Percentiles rank a stretch among this genome's conserved stretches.
Conservation (phyloP, 345 rosid genomes). For the Barbarea vulgaris region DNA sequence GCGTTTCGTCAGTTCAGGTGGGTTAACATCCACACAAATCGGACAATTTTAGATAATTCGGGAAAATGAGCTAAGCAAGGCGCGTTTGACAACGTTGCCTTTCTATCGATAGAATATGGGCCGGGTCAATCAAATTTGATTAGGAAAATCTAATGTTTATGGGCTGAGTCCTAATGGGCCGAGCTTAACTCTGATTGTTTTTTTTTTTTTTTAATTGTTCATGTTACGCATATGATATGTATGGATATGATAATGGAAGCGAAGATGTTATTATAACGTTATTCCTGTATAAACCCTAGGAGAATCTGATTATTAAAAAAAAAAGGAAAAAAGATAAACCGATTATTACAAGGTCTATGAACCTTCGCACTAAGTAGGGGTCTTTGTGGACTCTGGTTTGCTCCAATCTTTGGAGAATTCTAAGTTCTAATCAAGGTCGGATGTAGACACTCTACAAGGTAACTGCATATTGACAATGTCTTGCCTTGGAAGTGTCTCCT, state of each 20-base stretch:
- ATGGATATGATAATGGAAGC: slow-evolving; percentile 13
- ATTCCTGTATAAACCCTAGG: slow-evolving; percentile 7
- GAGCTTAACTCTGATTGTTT: not conserved
- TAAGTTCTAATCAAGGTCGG: slow-evolving; percentile 41
- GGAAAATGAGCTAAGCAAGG: not conserved
- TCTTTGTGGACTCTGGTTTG: not conserved
- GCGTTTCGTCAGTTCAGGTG: not conserved
- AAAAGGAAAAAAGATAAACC: not conserved
- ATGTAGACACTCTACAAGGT: slow-evolving; percentile 47
- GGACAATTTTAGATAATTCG: too few relatives aligned
- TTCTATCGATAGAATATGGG: not conserved
- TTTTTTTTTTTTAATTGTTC: too few relatives aligned
- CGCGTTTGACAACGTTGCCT: not conserved
- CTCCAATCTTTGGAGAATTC: not conserved
- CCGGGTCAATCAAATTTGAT: not conserved
- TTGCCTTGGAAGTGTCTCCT: slow-evolving; percentile 60
- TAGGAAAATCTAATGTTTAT: not conserved
- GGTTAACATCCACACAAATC: not conserved
- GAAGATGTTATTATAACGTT: not conserved
- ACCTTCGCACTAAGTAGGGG: slow-evolving; percentile 1
- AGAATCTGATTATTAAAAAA: not conserved
- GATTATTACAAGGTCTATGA: not conserved
- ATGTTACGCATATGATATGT: slow-evolving; percentile 6
- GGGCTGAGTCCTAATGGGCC: not conserved
- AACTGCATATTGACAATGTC: slow-evolving; percentile 84